A percentile compares a stretch with the other conserved stretches of the same genome.
These are phyloP conservation scores for Lizonia empirigonia DNA, from an alignment of 2,329 filamentous ascomycete genomes.

Conservation along the genomic window DNA sequence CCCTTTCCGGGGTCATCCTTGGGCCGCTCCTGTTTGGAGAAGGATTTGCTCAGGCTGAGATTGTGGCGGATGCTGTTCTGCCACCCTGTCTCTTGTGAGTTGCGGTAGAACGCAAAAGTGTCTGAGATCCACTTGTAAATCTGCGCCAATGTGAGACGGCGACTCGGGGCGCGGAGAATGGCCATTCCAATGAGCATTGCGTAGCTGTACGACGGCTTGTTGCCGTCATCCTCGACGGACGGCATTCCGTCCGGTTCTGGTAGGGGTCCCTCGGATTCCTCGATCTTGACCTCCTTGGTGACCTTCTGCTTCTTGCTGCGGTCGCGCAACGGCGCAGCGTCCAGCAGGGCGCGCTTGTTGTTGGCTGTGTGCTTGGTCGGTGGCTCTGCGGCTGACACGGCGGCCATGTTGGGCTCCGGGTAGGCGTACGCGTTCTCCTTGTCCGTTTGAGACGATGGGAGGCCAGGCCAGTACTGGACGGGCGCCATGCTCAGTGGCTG, in stretches of 20 bases:
- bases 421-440: constrained; percentile 56
- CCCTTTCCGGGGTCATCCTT: constrained; percentile 98
- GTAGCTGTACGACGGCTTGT: constrained; percentile 91
- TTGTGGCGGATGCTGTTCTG: constrained; percentile 99
- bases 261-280: constrained; percentile 56
- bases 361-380: constrained; percentile 40
- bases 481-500: constrained; percentile 49
- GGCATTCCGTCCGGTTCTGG: constrained; percentile 83
- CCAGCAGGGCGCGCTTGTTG: constrained; percentile 68
- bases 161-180: constrained; percentile 82
- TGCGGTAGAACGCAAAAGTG: constrained; percentile 82
- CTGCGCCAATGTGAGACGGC: constrained; percentile 85
- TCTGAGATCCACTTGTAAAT: constrained; percentile 99
- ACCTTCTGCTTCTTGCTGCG: constrained; percentile 71
- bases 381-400: constrained; percentile 34
- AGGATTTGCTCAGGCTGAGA: constrained; percentile 93
- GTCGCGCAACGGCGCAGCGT: constrained; percentile 75
- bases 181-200: constrained; percentile 96
- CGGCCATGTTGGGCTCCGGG: constrained; percentile 46
- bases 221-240: constrained; percentile 79
- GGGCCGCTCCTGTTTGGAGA: constrained; percentile 91
- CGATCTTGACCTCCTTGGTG: constrained; percentile 56
- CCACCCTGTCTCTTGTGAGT: constrained; percentile 84
- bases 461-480: constrained; percentile 60
- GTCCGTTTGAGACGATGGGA: constrained; percentile 53